Conservation (phyloP, 202 grass and related monocot genomes). For the Schoenoplectus tabernaemontani region DNA sequence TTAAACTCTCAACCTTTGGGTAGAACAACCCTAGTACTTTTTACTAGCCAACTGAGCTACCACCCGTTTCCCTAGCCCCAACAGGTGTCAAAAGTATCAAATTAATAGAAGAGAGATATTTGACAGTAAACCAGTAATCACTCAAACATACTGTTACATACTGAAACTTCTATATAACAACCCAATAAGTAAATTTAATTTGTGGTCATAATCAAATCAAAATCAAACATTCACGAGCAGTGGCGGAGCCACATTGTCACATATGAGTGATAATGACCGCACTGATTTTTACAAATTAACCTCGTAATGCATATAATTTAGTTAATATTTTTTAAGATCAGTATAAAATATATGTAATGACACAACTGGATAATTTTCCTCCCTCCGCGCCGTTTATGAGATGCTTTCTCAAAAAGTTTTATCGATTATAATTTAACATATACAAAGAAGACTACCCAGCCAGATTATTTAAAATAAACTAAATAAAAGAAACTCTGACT, state of each 20-base stretch:
- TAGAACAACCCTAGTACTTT: no score
- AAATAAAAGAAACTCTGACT: background rate
- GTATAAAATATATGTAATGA: no score
- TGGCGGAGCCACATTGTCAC: no score
- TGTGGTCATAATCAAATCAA: background rate
- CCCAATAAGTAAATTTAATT: background rate
- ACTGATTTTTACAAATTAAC: no score
- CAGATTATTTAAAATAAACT: background rate
- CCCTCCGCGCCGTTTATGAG: no score
- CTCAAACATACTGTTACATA: background rate
- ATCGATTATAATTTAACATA: background rate
- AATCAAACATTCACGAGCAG: background rate
- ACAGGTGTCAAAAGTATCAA: background rate
- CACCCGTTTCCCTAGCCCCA: background rate
- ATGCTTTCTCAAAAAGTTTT: background rate
- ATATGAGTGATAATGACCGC: no score
- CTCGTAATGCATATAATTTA: no score
- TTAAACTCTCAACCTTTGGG: no score
- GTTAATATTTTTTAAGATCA: no score
- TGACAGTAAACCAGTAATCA: background rate
- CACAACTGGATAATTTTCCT: no score
- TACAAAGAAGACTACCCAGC: background rate
- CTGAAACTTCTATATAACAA: background rate
- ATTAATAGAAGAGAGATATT: background rate
- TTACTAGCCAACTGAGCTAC: no score